Conservation (phyloP, 192 early-diverging fungal species). For the Radiomyces spectabilis region DNA sequence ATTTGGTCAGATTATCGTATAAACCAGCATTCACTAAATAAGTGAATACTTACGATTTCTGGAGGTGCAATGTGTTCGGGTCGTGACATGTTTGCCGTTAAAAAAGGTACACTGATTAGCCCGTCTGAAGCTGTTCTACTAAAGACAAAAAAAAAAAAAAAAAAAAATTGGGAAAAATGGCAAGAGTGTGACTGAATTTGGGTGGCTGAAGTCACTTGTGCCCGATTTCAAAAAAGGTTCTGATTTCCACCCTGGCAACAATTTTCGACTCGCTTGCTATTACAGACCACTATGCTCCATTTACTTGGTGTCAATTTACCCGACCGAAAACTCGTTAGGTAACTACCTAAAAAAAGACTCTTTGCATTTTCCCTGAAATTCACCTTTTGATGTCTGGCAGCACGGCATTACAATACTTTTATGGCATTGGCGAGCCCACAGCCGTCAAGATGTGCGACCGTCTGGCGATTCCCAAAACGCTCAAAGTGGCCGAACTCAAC, state of each 20-base stretch:
- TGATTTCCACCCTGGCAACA: no score
- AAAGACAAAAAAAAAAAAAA: slow-evolving; percentile 2
- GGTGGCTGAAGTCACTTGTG: neutral
- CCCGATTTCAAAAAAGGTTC: neutral
- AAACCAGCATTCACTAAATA: no score
- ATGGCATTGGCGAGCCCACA: slow-evolving; percentile 81
- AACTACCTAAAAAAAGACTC: neutral
- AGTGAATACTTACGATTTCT: slow-evolving; percentile 76
- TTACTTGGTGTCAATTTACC: slow-evolving; percentile 93
- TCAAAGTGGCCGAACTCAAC: slow-evolving; percentile 80
- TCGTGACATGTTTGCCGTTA: slow-evolving; percentile 62
- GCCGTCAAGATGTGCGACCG: slow-evolving; percentile 68
- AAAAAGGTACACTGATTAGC: neutral
- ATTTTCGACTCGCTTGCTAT: no score
- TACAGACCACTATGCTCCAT: slow-evolving; percentile 60
- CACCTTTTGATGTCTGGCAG: slow-evolving; percentile 11
- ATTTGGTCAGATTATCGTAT: no score
- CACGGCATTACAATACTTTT: slow-evolving; percentile 81
- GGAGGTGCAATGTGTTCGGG: slow-evolving; percentile 96
- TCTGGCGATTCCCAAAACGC: slow-evolving; percentile 77
- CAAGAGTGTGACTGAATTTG: neutral
- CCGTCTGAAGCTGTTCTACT: no score
- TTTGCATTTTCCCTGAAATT: neutral
- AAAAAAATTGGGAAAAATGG: neutral
- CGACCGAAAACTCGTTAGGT: slow-evolving; percentile 74